A percentile compares a stretch with the other conserved stretches of the same genome.
Conservation (phyloP, 208 protist species). For the Balamuthia mandrillaris region DNA sequence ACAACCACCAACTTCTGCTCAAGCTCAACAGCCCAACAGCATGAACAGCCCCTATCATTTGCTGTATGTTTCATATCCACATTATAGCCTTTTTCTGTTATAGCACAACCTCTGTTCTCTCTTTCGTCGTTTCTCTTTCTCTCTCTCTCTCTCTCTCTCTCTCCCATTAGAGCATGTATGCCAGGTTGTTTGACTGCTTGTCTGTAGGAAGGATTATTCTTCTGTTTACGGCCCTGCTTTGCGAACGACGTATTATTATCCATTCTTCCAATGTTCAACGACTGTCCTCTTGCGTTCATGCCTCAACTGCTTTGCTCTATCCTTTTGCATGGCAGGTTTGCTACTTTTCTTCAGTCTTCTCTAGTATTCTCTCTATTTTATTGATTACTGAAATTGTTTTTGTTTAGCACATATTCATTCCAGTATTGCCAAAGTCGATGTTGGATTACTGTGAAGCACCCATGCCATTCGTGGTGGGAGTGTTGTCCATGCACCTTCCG, state of each 20-base stretch:
- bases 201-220: neutral
- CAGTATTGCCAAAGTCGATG: neutral
- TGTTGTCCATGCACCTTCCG: neutral
- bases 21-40: too few species aligned
- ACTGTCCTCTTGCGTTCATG: neutral
- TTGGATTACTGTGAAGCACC: conserved; percentile 11
- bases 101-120: too few species aligned
- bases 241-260: conserved; percentile 5
- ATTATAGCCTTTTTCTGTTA: too few species aligned
- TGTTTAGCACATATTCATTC: neutral
- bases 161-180: too few species aligned
- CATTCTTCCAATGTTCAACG: neutral
- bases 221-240: conserved; percentile 14
- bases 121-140: too few species aligned
- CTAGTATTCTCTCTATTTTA: neutral
- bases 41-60: too few species aligned
- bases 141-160: too few species aligned
- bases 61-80: too few species aligned
- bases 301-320: neutral
- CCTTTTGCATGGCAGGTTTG: neutral
- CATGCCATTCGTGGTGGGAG: conserved; percentile 8
- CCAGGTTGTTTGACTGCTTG: neutral
- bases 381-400: neutral
- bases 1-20: too few species aligned
- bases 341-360: neutral